A percentile compares a stretch with the other conserved stretches of the same genome.
Conservation (phyloP, 345 rosid genomes). For the Rhizophora mangle region DNA sequence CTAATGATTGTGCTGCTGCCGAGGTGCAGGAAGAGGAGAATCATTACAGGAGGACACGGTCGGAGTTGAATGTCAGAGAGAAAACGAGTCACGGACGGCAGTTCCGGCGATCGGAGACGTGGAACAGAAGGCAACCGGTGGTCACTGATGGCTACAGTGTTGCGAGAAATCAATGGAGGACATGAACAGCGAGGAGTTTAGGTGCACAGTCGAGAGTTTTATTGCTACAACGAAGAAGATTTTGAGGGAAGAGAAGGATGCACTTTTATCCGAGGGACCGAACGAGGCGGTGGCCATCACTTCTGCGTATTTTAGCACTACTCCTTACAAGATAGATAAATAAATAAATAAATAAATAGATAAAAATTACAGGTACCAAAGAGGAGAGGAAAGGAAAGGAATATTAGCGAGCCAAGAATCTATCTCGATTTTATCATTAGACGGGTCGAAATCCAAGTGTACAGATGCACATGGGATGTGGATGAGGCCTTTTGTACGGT, state of each 20-base stretch:
- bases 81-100: not conserved
- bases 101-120: conserved; percentile 38
- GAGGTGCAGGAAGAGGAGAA: not conserved
- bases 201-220: conserved; percentile 42
- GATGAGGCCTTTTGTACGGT: too few species aligned
- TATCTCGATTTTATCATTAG: too few species aligned
- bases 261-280: not conserved
- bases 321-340: too few species aligned
- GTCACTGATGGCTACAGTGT: too few species aligned
- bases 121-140: not conserved
- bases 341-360: too few species aligned
- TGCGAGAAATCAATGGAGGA: conserved; percentile 41
- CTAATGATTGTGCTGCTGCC: not conserved
- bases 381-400: too few species aligned
- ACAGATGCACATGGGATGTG: too few species aligned
- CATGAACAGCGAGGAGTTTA: conserved; percentile 59
- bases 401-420: too few species aligned
- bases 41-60: conserved; percentile 21
- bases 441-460: too few species aligned
- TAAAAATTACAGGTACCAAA: too few species aligned
- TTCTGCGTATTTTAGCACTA: not conserved
- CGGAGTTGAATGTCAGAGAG: conserved; percentile 13
- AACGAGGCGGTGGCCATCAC: conserved; percentile 3
- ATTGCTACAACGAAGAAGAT: conserved; percentile 45
- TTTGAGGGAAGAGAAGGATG: conserved; percentile 25